A percentile compares a stretch with the other conserved stretches of the same genome.
Evolutionary conservation across 1,284 basidiomycete genomes (phyloP).

Genomic region (Marasmius oreades): DNA sequence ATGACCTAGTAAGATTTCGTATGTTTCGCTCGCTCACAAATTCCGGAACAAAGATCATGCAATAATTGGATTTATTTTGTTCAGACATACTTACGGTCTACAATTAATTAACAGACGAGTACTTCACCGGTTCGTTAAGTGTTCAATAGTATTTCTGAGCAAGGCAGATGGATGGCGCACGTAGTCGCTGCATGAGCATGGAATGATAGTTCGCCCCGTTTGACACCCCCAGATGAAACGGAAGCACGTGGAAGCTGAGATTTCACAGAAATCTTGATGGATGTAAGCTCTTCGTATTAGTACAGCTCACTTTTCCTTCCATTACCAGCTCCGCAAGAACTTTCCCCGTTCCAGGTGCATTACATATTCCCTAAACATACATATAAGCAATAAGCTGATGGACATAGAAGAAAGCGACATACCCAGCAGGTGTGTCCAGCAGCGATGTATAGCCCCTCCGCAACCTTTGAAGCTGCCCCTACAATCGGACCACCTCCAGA

Average conservation of each 20-base stretch:
- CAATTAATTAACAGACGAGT: too few relatives aligned
- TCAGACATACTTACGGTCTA: too few relatives aligned
- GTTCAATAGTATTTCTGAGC: too few relatives aligned
- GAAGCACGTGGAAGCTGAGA: background rate
- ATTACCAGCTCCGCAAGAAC: conserved; percentile 56
- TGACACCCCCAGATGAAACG: too few relatives aligned
- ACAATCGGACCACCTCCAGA: conserved; percentile 56
- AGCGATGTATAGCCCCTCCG: conserved; percentile 55
- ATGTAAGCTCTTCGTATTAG: conserved; percentile 43
- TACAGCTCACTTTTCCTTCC: conserved; percentile 50
- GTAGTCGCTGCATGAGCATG: too few relatives aligned
- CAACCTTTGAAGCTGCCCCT: conserved; percentile 45
- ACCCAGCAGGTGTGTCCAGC: conserved; percentile 73
- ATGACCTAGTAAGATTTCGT: too few relatives aligned
- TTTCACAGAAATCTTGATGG: conserved; percentile 37
- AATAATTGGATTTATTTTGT: too few relatives aligned
- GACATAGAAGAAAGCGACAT: conserved; percentile 17
- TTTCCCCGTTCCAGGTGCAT: conserved; percentile 66
- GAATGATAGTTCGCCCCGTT: too few relatives aligned
- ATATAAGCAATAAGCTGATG: background rate
- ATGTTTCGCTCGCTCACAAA: too few relatives aligned
- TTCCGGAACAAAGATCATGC: too few relatives aligned
- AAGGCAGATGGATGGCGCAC: too few relatives aligned
- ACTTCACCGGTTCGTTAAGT: too few relatives aligned
- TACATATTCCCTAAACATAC: conserved; percentile 58